Evolutionary conservation across 2,329 filamentous ascomycete genomes (phyloP).

Genomic region (Aspergillus glaucus): DNA sequence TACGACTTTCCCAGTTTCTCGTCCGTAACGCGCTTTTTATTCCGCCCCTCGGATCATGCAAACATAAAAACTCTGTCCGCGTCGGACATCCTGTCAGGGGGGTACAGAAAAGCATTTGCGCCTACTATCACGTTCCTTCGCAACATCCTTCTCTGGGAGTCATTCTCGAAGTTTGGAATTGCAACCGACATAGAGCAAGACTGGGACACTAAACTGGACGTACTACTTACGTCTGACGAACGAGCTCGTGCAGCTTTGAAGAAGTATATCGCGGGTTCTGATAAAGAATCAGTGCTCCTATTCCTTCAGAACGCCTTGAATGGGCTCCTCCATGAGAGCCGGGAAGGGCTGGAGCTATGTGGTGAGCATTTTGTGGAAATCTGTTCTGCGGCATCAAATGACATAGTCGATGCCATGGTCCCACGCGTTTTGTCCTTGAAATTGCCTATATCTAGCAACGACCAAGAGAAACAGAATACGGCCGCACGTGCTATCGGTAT

Average conservation of each 20-base stretch:
- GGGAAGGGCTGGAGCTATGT: conserved; percentile 39
- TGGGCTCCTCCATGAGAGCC: conserved; percentile 35
- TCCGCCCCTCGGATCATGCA: conserved; percentile 17
- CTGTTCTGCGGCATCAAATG: conserved; percentile 50
- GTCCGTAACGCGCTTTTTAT: conserved; percentile 28
- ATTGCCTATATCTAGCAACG: conserved; percentile 62
- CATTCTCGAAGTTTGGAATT: conserved; percentile 42
- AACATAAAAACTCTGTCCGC: conserved; percentile 34
- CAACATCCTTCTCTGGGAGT: conserved; percentile 54
- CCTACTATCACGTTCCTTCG: conserved; percentile 65
- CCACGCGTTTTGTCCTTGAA: conserved; percentile 49
- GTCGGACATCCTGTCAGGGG: conserved; percentile 19
- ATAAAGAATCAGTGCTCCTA: conserved; percentile 33
- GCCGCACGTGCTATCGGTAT: conserved; percentile 70
- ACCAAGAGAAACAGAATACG: conserved; percentile 58
- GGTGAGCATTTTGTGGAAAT: conserved; percentile 49
- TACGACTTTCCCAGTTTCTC: conserved; percentile 36
- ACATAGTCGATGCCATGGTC: conserved; percentile 46
- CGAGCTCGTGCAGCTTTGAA: conserved; percentile 52
- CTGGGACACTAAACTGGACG: conserved; percentile 77
- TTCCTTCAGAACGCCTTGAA: conserved; percentile 43
- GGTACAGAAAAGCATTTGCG: conserved; percentile 51
- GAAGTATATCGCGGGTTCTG: conserved; percentile 26
- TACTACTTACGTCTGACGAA: conserved; percentile 64
- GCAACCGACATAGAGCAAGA: conserved; percentile 61